These are phyloP conservation scores for Capsicum pubescens DNA, from an alignment of 257 asterid species.

Conservation along the genomic window DNA sequence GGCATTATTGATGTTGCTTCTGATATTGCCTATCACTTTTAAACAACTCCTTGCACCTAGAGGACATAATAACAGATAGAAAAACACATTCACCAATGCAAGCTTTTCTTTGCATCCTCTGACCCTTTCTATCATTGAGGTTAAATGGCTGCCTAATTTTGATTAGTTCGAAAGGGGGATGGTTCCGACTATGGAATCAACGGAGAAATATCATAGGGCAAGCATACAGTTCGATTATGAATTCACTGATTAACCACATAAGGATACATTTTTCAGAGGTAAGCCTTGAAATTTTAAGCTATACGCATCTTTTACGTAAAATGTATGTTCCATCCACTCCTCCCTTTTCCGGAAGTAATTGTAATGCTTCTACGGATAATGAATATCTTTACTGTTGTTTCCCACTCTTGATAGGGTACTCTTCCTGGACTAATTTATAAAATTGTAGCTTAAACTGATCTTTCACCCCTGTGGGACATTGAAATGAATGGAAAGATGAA, in stretches of 20 bases:
- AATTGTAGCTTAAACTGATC: conserved; percentile 81
- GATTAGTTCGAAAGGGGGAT: no score
- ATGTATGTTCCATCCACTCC: neutral
- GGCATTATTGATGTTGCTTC: conserved; percentile 86
- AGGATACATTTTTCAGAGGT: no score
- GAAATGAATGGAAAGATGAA: conserved; percentile 88
- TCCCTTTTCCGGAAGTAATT: neutral
- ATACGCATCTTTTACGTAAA: no score
- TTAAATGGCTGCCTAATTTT: no score
- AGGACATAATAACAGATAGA: conserved; percentile 69
- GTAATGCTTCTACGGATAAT: neutral
- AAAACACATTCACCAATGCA: conserved; percentile 88
- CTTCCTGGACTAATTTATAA: conserved; percentile 74
- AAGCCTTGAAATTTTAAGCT: no score
- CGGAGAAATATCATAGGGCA: no score
- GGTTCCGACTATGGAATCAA: no score
- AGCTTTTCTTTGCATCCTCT: conserved; percentile 78
- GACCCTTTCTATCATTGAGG: neutral
- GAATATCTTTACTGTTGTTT: conserved; percentile 59
- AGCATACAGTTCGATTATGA: no score
- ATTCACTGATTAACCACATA: no score
- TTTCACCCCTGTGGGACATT: conserved; percentile 86
- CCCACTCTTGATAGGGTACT: conserved; percentile 81
- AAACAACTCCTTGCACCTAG: conserved; percentile 67
- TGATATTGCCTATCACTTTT: conserved; percentile 83